Percentiles rank a stretch among this genome's conserved stretches.
Conservation (phyloP, 495 filamentous ascomycete species). For the Elasticomyces elasticus region DNA sequence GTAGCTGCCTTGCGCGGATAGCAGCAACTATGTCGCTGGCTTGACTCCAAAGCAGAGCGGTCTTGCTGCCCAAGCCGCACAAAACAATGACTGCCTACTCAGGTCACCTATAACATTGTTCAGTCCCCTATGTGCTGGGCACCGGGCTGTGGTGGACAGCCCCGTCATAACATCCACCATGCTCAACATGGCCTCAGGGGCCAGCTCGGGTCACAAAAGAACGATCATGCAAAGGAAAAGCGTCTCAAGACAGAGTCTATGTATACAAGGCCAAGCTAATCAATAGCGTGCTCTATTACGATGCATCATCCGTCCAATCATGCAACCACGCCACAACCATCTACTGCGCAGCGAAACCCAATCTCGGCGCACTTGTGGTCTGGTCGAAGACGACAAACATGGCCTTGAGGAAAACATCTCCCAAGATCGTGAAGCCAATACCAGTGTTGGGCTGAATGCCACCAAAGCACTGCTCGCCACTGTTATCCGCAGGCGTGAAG, state of each 20-base stretch:
- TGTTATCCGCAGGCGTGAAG: conserved; percentile 6
- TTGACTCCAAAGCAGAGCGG: too few relatives aligned
- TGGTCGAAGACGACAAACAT: conserved; percentile 67
- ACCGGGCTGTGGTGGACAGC: too few relatives aligned
- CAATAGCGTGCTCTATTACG: background rate
- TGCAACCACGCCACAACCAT: background rate
- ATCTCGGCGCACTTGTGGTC: background rate
- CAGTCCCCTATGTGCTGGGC: too few relatives aligned
- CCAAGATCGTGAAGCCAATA: conserved; percentile 59
- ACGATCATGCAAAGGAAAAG: background rate
- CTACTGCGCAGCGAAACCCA: conserved; percentile 8
- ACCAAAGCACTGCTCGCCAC: conserved; percentile 28
- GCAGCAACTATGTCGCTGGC: too few relatives aligned
- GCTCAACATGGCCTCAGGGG: too few relatives aligned
- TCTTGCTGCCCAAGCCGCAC: too few relatives aligned
- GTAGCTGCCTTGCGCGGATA: too few relatives aligned
- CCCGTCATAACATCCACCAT: too few relatives aligned
- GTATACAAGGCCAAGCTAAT: background rate
- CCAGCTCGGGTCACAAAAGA: too few relatives aligned
- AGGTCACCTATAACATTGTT: too few relatives aligned
- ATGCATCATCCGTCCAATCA: background rate
- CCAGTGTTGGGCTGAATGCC: conserved; percentile 43
- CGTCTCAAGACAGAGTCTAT: background rate
- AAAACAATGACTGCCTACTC: too few relatives aligned
- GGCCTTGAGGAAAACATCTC: conserved; percentile 70